These are phyloP conservation scores for Saccharomyces hybrid DNA, from an alignment of 1,139 yeast genomes.

Conservation along the genomic window DNA sequence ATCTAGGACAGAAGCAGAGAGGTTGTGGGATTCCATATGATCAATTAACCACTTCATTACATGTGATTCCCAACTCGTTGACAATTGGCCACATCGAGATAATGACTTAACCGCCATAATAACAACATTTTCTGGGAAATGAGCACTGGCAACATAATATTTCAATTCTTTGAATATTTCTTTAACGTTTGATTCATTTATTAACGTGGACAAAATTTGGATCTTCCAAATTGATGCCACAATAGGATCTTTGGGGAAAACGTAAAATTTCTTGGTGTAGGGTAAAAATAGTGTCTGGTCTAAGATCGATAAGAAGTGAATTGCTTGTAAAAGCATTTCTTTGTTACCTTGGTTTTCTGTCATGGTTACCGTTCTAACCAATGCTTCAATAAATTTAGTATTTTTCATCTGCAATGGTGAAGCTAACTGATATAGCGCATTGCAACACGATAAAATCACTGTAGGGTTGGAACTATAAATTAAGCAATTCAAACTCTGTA, in stretches of 20 bases:
- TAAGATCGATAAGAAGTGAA: constrained; percentile 36
- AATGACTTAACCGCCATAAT: constrained; percentile 52
- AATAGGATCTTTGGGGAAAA: constrained; percentile 51
- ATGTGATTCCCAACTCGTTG: constrained; percentile 31
- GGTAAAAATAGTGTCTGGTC: constrained; percentile 44
- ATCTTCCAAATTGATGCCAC: constrained; percentile 50
- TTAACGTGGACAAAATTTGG: constrained; percentile 53
- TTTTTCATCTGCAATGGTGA: constrained; percentile 45
- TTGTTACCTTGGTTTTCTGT: constrained; percentile 34
- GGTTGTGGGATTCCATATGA: constrained; percentile 31
- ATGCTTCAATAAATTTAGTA: constrained; percentile 43
- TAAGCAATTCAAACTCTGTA: constrained; percentile 41
- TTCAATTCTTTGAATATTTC: constrained; percentile 60
- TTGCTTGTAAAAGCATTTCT: constrained; percentile 39
- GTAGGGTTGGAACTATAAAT: constrained; percentile 49
- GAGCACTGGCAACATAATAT: constrained; percentile 46
- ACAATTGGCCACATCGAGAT: constrained; percentile 46
- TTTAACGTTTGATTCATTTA: constrained; percentile 46
- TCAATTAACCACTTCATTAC: constrained; percentile 41
- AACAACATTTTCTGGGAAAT: constrained; percentile 35
- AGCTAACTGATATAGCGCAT: constrained; percentile 47
- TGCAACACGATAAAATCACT: constrained; percentile 55
- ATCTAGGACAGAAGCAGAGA: constrained; percentile 37
- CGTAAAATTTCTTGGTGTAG: constrained; percentile 45
- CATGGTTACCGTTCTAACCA: constrained; percentile 37